phyloP scores from a whole-genome alignment of 352 stramenopile species.

The Phytophthora litchii region DNA sequence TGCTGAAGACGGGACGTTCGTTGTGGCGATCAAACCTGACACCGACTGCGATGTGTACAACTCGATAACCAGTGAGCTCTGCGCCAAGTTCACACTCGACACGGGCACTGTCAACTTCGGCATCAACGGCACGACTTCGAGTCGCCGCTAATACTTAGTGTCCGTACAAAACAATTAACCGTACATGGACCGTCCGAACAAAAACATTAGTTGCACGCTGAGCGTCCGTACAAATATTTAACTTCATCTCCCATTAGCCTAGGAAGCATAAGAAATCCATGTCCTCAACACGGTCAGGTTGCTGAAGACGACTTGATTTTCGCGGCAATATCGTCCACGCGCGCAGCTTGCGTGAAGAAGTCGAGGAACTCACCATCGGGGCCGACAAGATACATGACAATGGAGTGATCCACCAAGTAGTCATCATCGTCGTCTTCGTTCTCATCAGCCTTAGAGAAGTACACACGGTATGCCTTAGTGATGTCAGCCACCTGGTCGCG shows the following conservation, averaged over 20 bases:
- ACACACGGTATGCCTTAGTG: constrained; percentile 98
- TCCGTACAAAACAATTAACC: too few relatives aligned
- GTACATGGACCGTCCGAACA: too few relatives aligned
- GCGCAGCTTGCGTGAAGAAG: constrained; percentile 98
- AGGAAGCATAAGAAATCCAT: too few relatives aligned
- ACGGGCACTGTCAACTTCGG: too few relatives aligned
- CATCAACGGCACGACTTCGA: too few relatives aligned
- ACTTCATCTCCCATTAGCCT: too few relatives aligned
- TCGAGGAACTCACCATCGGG: constrained; percentile 98
- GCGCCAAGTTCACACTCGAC: too few relatives aligned
- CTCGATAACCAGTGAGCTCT: too few relatives aligned
- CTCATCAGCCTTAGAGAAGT: constrained; percentile 97
- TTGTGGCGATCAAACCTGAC: constrained; percentile 62
- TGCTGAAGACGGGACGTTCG: constrained; percentile 68
- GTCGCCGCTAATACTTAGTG: too few relatives aligned
- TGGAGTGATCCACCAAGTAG: constrained; percentile 99
- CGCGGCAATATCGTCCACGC: constrained; percentile 93
- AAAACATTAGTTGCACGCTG: too few relatives aligned
- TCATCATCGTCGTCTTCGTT: constrained; percentile 97
- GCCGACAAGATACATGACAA: constrained; percentile 99
- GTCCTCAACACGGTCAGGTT: too few relatives aligned
- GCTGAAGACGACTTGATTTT: constrained; percentile 92
- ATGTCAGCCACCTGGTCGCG: constrained; percentile 96
- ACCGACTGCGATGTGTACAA: constrained; percentile 75
- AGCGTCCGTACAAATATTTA: too few relatives aligned